These are phyloP conservation scores for Madurella fahalii DNA, from an alignment of 2,329 filamentous ascomycete species.

Conservation along the genomic window DNA sequence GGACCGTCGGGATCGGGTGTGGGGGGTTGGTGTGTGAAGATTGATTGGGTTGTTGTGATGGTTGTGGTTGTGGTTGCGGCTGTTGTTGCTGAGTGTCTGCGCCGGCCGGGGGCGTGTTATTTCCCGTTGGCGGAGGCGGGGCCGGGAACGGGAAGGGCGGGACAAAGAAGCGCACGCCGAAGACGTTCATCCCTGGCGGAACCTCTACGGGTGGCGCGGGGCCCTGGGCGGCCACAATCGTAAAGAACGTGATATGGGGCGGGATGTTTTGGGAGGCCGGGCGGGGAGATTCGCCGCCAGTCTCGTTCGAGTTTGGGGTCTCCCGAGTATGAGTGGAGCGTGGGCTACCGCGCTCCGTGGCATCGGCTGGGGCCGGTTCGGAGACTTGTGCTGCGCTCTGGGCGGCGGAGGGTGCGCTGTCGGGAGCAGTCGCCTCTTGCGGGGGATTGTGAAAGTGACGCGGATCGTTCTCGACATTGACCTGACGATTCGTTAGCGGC, in stretches of 20 bases:
- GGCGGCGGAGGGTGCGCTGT: not conserved
- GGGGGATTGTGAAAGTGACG: slow-evolving; percentile 19
- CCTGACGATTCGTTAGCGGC: slow-evolving; percentile 13
- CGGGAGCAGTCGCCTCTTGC: not conserved
- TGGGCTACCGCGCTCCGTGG: not conserved
- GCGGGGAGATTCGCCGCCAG: not conserved
- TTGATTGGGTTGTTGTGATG: not conserved
- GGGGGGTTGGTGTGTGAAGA: not conserved
- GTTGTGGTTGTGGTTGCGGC: not conserved
- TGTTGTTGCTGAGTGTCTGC: not conserved
- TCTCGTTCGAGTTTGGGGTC: not conserved
- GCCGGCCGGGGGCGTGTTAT: not conserved
- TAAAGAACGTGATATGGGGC: slow-evolving; percentile 12
- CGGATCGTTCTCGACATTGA: slow-evolving; percentile 19
- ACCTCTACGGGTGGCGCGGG: not conserved
- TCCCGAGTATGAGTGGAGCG: too few species aligned
- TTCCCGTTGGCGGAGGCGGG: not conserved
- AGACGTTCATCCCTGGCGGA: not conserved
- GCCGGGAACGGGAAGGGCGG: not conserved
- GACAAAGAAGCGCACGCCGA: not conserved
- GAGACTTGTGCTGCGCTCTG: not conserved
- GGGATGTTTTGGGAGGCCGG: slow-evolving; percentile 9
- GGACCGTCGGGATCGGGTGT: not conserved
- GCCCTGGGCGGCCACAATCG: slow-evolving; percentile 7
- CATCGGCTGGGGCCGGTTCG: not conserved